phyloP scores from a whole-genome alignment of 2,329 filamentous ascomycete genomes.

The Bipolaris bicolor region DNA sequence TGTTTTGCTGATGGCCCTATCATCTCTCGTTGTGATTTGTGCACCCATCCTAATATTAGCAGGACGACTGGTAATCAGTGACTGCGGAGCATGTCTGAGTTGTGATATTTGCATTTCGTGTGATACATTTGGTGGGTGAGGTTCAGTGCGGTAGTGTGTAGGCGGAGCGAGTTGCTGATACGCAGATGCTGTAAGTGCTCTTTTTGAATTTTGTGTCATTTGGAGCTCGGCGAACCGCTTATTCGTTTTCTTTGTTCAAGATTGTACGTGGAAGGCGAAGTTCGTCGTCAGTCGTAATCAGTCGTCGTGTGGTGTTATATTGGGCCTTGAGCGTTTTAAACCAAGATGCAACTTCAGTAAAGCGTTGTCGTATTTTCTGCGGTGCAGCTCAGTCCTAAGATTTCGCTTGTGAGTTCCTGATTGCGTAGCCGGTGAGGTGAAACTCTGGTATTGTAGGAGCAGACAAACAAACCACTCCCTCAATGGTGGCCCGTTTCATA shows the following conservation, averaged over 20 bases:
- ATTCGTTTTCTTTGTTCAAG: neutral
- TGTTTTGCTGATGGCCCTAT: neutral
- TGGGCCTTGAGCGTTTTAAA: neutral
- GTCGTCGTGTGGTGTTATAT: neutral
- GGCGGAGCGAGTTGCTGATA: neutral
- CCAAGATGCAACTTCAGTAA: neutral
- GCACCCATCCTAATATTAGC: neutral
- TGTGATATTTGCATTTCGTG: neutral
- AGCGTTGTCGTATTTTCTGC: neutral
- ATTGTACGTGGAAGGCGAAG: neutral
- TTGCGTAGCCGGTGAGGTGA: neutral
- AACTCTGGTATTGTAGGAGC: neutral
- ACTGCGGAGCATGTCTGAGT: neutral
- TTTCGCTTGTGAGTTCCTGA: neutral
- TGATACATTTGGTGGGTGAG: neutral
- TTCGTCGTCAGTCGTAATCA: neutral
- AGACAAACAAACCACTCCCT: neutral
- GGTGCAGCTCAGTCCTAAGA: neutral
- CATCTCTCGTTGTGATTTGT: neutral
- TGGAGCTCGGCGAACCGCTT: neutral
- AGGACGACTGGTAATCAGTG: neutral
- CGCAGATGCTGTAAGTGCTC: neutral
- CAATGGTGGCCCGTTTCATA: neutral
- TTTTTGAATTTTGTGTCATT: neutral
- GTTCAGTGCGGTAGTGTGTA: neutral